A percentile compares a stretch with the other conserved stretches of the same genome.
These are phyloP conservation scores for Aspergillus wentii DNA, from an alignment of 495 filamentous ascomycete genomes.

Conservation along the genomic window DNA sequence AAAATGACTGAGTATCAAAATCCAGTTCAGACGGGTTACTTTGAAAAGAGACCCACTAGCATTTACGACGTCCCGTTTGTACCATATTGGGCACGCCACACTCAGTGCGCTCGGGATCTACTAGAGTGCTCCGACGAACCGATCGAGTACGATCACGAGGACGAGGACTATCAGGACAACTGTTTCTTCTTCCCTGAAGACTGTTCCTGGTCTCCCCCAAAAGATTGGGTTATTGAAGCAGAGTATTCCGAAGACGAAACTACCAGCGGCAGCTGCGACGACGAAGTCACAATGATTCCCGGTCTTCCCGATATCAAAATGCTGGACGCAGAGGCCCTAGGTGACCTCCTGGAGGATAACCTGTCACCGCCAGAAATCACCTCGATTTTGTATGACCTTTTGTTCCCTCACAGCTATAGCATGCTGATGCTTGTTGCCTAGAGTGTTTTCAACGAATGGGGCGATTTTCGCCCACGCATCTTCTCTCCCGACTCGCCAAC, in stretches of 20 bases:
- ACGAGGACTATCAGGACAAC: constrained; percentile 43
- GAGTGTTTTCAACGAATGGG: constrained; percentile 42
- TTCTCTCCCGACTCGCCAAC: constrained; percentile 34
- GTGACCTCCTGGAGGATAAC: constrained; percentile 44
- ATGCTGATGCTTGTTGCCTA: background rate
- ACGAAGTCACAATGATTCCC: constrained; percentile 39
- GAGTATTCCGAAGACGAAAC: constrained; percentile 1
- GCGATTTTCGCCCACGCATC: constrained; percentile 44
- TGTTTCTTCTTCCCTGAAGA: constrained; percentile 47
- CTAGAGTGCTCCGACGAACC: constrained; percentile 38
- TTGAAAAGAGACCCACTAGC: constrained; percentile 4
- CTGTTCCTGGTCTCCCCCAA: constrained; percentile 39
- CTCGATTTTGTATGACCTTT: constrained; percentile 33
- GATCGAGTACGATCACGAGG: constrained; percentile 44
- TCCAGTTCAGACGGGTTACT: constrained; percentile 14
- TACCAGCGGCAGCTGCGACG: constrained; percentile 1
- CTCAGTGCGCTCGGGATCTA: constrained; percentile 37
- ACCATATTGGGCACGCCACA: constrained; percentile 38
- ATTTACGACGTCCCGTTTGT: constrained; percentile 19
- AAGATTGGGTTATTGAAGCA: constrained; percentile 21
- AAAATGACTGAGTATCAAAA: constrained; percentile 21
- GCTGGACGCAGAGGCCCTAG: constrained; percentile 43
- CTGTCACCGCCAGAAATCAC: constrained; percentile 45
- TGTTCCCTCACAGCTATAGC: background rate
- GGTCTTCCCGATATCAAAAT: constrained; percentile 46